Evolutionary conservation across 768 basidiomycete species (phyloP).

Genomic region (Phylloporus scabripes): DNA sequence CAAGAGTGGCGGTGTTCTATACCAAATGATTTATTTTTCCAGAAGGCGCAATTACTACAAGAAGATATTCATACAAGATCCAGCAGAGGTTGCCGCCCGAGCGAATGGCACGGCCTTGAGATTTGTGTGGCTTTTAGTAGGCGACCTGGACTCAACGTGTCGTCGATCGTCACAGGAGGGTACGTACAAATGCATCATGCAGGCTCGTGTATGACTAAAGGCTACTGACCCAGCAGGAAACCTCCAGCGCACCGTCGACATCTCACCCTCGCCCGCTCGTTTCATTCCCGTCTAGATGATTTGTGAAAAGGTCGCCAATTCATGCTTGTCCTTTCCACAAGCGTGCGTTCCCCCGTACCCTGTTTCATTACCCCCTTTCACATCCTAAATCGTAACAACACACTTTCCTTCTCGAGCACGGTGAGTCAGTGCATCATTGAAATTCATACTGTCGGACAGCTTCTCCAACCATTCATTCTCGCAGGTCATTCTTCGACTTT

Average conservation of each 20-base stretch:
- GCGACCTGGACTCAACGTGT: constrained; percentile 17
- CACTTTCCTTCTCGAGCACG: constrained; percentile 7
- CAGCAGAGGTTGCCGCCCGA: too few species aligned
- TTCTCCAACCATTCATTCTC: constrained; percentile 6
- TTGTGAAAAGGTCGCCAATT: constrained; percentile 3
- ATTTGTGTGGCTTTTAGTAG: constrained; percentile 16
- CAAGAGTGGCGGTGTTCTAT: not conserved
- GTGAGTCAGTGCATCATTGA: constrained; percentile 8
- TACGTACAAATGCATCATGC: constrained; percentile 21
- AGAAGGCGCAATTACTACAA: too few species aligned
- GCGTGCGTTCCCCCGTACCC: constrained; percentile 11
- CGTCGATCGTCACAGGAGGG: constrained; percentile 23
- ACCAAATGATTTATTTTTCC: not conserved
- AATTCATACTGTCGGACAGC: constrained; percentile 6
- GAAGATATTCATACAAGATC: not conserved
- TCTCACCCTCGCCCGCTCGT: not conserved
- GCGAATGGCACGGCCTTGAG: constrained; percentile 10
- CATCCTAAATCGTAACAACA: constrained; percentile 2
- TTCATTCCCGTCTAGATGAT: constrained; percentile 21
- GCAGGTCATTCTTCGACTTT: constrained; percentile 7
- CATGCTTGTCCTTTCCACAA: constrained; percentile 5
- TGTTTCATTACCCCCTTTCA: constrained; percentile 14
- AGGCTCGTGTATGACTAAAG: constrained; percentile 18
- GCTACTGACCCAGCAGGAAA: constrained; percentile 9
- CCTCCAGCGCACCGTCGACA: constrained; percentile 3